Evolutionary conservation across 2,329 filamentous ascomycete genomes (phyloP).

Genomic region (Penicillium sp.): DNA sequence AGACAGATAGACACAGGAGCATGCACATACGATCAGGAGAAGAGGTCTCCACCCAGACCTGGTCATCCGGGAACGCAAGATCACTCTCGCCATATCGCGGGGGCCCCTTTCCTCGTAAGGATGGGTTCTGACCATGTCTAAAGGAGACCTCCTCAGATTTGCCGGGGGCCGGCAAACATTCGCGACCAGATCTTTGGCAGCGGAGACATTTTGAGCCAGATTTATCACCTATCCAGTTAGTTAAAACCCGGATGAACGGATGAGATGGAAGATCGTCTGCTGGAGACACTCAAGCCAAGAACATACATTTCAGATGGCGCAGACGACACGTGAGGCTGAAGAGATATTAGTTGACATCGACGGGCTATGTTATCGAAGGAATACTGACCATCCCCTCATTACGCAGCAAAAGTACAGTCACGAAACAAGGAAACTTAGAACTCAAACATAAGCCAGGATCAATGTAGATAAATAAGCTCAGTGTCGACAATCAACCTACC

Average conservation of each 20-base stretch:
- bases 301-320: constrained; percentile 39
- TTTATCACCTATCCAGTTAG: constrained; percentile 32
- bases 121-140: constrained; percentile 39
- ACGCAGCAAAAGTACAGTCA: constrained; percentile 26
- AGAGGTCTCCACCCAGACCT: constrained; percentile 32
- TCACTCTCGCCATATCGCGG: constrained; percentile 38
- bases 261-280: not conserved
- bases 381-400: constrained; percentile 40
- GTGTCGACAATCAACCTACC: not conserved
- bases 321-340: constrained; percentile 37
- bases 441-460: constrained; percentile 14
- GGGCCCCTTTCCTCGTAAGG: constrained; percentile 33
- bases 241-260: not conserved
- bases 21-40: constrained; percentile 27
- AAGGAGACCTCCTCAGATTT: constrained; percentile 38
- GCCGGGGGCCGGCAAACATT: constrained; percentile 34
- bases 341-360: constrained; percentile 10
- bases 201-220: constrained; percentile 34
- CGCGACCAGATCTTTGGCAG: constrained; percentile 36
- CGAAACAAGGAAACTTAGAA: constrained; percentile 27
- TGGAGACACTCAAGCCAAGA: not conserved
- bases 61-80: constrained; percentile 33
- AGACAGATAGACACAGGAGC: not conserved
- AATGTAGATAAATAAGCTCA: constrained; percentile 14
- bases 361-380: not conserved